A percentile compares a stretch with the other conserved stretches of the same genome.
These are phyloP conservation scores for Pichia cephalocereana DNA, from an alignment of 805 yeast species.

Conservation along the genomic window DNA sequence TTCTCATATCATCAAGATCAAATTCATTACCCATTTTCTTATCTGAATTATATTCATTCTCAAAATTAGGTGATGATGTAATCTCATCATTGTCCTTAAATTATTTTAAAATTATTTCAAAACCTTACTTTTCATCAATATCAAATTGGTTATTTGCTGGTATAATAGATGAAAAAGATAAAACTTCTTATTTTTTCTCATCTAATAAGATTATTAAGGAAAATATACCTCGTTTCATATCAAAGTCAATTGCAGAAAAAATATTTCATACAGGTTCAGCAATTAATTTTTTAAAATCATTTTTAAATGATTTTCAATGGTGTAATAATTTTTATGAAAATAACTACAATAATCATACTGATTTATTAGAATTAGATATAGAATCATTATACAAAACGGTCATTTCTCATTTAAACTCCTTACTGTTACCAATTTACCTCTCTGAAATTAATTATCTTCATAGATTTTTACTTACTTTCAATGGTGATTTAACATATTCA, in stretches of 20 bases:
- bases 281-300: slow-evolving; percentile 31
- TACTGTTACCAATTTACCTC: slow-evolving; percentile 40
- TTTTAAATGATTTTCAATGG: slow-evolving; percentile 3
- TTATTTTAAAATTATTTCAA: slow-evolving; percentile 37
- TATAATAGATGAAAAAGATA: slow-evolving; percentile 26
- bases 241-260: slow-evolving; percentile 30
- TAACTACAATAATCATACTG: slow-evolving; percentile 16
- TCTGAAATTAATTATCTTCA: slow-evolving; percentile 55
- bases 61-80: slow-evolving; percentile 55
- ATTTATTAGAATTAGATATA: slow-evolving; percentile 11
- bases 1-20: slow-evolving; percentile 26
- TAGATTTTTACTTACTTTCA: slow-evolving; percentile 57
- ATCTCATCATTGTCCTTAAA: slow-evolving; percentile 34
- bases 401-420: slow-evolving; percentile 35
- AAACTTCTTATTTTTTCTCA: background rate
- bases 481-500: slow-evolving; percentile 74
- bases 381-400: slow-evolving; percentile 39
- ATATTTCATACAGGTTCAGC: slow-evolving; percentile 67
- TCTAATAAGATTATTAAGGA: slow-evolving; percentile 11
- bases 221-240: slow-evolving; percentile 38
- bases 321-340: slow-evolving; percentile 3
- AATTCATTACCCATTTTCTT: slow-evolving; percentile 36
- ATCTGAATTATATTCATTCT: slow-evolving; percentile 38
- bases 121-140: slow-evolving; percentile 54
- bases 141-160: slow-evolving; percentile 67